Evolutionary conservation across 345 rosid species (phyloP), one percentile per base, ranked within the genome.

Genomic region (Eucalyptus cloeziana): DNA sequence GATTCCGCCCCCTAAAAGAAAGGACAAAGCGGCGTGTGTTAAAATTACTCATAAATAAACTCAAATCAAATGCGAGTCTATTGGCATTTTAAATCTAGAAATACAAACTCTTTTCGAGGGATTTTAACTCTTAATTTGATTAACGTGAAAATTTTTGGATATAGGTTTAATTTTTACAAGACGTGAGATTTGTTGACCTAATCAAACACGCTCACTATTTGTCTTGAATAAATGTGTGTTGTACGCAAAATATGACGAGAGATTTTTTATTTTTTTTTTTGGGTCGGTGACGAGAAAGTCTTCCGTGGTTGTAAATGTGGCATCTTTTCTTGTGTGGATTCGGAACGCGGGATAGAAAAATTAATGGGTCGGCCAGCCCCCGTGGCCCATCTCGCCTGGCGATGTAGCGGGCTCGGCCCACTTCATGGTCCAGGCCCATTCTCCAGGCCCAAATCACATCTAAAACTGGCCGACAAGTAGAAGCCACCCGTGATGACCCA

Each of bases 11-110:
- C 24, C 27, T 2, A 19, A 37, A 22, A 76, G 7, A 24, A 40
- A 76, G 16, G 85, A 40, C 13, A 40, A 10, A 1, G 16, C 9
- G 3, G 5, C 1, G 1, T 21, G 47, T 1, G 0, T 6, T 2
- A 40, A 21, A 21, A 40, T 76, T 11, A 3, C 2, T 5, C 1
- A 11, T 5, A 76, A 76, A 22, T 9, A 76, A 40, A 21, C 30
- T 13, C 85, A 21, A 76, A 13, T 40, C 5, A 24, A 14, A 71
- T 37, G 3, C 7, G 0, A 37, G 9, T 37, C 4, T 3, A 71
- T 71, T 37, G 25, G 6, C 15, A 37, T 76, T 71, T 71, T 2
- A 2, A 8, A 10, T 17, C 13, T 0, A 37, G 0, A 9, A 37
- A 37, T 71, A 37, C 4, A 6, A 76, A 22, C 4, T 19, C 13